Evolutionary conservation across 1,284 basidiomycete genomes (phyloP).

Genomic region (Ceratobasidium sp.): DNA sequence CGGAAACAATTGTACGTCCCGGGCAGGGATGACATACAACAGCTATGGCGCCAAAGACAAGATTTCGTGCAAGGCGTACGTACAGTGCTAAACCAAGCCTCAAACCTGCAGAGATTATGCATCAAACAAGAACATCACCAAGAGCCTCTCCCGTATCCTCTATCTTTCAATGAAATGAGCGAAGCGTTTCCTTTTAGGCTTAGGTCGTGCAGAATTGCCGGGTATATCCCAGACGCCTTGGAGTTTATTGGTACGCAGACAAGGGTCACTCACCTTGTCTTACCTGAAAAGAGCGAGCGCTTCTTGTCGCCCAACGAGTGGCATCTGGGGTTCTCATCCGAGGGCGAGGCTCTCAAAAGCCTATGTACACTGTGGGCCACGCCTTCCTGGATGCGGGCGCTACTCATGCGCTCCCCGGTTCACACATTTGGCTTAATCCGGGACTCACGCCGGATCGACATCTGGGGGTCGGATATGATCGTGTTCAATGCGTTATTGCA

Average conservation of each 20-base stretch:
- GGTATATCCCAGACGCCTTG: not conserved
- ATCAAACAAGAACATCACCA: constrained; percentile 4
- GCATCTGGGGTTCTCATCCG: not conserved
- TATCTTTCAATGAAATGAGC: constrained; percentile 2
- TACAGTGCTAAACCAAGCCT: constrained; percentile 4
- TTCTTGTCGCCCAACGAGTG: not conserved
- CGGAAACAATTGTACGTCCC: constrained; percentile 15
- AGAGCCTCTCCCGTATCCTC: not conserved
- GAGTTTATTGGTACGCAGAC: constrained; percentile 29
- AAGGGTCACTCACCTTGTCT: constrained; percentile 21
- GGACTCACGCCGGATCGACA: not conserved
- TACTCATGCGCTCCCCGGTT: constrained; percentile 19
- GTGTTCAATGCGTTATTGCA: not conserved
- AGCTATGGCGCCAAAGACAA: constrained; percentile 35
- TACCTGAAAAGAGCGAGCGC: constrained; percentile 14
- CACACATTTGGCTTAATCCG: constrained; percentile 29
- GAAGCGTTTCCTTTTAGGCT: constrained; percentile 33
- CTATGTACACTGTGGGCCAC: constrained; percentile 34
- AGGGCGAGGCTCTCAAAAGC: not conserved
- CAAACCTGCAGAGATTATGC: constrained; percentile 5
- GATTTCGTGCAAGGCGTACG: constrained; percentile 9
- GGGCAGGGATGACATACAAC: constrained; percentile 33
- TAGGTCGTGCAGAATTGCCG: constrained; percentile 18
- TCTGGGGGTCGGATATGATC: not conserved
- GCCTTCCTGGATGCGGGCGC: constrained; percentile 25